A percentile compares a stretch with the other conserved stretches of the same genome.
phyloP scores from a whole-genome alignment of 2,329 filamentous ascomycete genomes.

The Pyricularia grisea region DNA sequence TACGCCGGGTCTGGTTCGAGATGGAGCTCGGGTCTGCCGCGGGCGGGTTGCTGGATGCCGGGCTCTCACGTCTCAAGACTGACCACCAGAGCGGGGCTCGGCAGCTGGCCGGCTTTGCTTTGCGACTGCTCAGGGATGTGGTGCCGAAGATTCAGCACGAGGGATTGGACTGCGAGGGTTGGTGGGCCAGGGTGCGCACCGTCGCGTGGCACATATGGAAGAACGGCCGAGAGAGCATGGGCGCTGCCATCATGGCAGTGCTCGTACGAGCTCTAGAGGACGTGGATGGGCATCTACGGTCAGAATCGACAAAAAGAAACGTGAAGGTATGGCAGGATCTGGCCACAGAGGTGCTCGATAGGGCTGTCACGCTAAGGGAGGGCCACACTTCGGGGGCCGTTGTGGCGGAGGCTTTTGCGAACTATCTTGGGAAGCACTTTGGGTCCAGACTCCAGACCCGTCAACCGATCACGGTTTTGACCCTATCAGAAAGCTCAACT shows the following conservation, averaged over 20 bases:
- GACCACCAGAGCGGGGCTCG: constrained; percentile 52
- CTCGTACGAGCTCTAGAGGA: constrained; percentile 35
- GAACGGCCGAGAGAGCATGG: constrained; percentile 58
- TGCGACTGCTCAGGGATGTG: constrained; percentile 39
- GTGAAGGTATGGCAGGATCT: constrained; percentile 8
- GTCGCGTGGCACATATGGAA: constrained; percentile 56
- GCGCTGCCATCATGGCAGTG: constrained; percentile 44
- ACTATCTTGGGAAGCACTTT: constrained; percentile 25
- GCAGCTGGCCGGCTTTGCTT: constrained; percentile 44
- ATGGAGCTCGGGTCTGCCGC: constrained; percentile 36
- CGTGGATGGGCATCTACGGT: constrained; percentile 17
- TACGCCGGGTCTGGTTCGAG: constrained; percentile 51
- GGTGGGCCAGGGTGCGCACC: constrained; percentile 48
- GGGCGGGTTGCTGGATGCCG: constrained; percentile 31
- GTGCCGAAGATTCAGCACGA: constrained; percentile 16
- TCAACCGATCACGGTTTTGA: constrained; percentile 39
- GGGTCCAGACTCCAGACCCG: constrained; percentile 8
- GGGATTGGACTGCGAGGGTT: constrained; percentile 22
- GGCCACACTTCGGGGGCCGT: constrained; percentile 13
- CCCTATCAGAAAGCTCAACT: constrained; percentile 54
- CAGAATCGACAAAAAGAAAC: constrained; percentile 8
- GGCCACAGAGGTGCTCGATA: constrained; percentile 10
- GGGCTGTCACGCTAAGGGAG: constrained; percentile 10
- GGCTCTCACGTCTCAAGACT: constrained; percentile 37
- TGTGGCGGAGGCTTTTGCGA: constrained; percentile 20